These are phyloP conservation scores for Avena atlantica DNA, from an alignment of 176 grass and related monocot genomes.

Conservation along the genomic window DNA sequence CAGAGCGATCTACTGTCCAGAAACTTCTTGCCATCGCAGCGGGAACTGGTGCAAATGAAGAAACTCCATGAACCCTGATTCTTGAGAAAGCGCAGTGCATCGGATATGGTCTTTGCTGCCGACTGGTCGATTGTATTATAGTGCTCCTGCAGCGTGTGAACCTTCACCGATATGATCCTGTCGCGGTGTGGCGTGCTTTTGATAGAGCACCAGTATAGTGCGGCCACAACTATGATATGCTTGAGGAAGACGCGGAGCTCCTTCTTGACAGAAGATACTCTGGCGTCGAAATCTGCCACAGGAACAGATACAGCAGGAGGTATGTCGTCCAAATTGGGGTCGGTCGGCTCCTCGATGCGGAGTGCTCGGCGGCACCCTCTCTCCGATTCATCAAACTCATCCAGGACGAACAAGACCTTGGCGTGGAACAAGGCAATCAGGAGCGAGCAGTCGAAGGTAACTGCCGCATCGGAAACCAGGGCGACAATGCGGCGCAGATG, in stretches of 20 bases:
- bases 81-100: conserved; percentile 18
- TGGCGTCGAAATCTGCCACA: not conserved
- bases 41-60: conserved; percentile 1
- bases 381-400: not conserved
- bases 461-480: not conserved
- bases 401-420: conserved; percentile 18
- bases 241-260: not conserved
- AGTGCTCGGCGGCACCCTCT: not conserved
- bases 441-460: not conserved
- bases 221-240: conserved; percentile 8
- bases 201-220: conserved; percentile 1
- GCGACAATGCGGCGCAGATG: not conserved
- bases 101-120: conserved; percentile 19
- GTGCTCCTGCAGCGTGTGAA: not conserved
- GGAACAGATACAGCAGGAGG: conserved; percentile 14
- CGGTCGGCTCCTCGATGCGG: not conserved
- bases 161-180: not conserved
- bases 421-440: conserved; percentile 30
- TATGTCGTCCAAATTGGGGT: conserved; percentile 9
- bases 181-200: not conserved
- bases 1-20: not conserved
- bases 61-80: conserved; percentile 25
- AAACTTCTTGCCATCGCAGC: conserved; percentile 10
- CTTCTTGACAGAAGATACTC: conserved; percentile 6
- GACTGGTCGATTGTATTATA: not conserved